phyloP scores from a whole-genome alignment of 305 asterid genomes.

The Fraxinus nigra region DNA sequence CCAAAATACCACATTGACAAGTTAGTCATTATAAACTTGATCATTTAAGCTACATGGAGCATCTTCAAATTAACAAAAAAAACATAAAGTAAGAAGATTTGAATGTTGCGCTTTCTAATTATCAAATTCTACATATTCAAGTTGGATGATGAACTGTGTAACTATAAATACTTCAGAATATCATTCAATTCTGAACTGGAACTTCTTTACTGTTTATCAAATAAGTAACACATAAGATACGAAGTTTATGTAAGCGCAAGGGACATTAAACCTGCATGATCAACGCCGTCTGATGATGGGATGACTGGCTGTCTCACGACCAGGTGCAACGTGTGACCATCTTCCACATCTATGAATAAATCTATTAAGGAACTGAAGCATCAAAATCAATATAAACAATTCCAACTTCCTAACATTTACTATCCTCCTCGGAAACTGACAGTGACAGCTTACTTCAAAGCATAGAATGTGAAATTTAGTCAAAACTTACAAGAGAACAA shows the following conservation, averaged over 20 bases:
- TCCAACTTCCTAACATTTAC: slow-evolving; percentile 4
- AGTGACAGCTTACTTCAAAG: background rate
- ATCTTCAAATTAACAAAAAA: background rate
- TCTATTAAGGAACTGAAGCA: slow-evolving; percentile 51
- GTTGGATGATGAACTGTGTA: slow-evolving; percentile 1
- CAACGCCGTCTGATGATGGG: slow-evolving; percentile 46
- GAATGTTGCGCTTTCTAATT: background rate
- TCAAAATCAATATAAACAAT: slow-evolving; percentile 11
- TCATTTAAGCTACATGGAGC: background rate
- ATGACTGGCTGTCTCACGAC: slow-evolving; percentile 78
- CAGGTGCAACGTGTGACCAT: slow-evolving; percentile 94
- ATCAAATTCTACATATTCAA: slow-evolving; percentile 4
- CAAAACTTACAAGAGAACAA: slow-evolving; percentile 18
- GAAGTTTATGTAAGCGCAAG: slow-evolving; percentile 1
- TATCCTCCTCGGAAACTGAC: slow-evolving; percentile 4
- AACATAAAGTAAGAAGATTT: background rate
- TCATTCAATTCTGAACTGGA: background rate
- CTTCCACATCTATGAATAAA: slow-evolving; percentile 75
- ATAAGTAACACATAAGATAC: background rate
- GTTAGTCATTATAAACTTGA: background rate
- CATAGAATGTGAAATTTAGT: slow-evolving; percentile 6
- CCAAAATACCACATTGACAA: background rate
- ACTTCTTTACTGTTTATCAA: background rate
- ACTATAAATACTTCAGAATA: background rate
- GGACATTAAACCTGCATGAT: slow-evolving; percentile 56